A percentile compares a stretch with the other conserved stretches of the same genome.
Conservation (phyloP, 192 early-diverging fungal species). For the Helicostylum pulchrum region DNA sequence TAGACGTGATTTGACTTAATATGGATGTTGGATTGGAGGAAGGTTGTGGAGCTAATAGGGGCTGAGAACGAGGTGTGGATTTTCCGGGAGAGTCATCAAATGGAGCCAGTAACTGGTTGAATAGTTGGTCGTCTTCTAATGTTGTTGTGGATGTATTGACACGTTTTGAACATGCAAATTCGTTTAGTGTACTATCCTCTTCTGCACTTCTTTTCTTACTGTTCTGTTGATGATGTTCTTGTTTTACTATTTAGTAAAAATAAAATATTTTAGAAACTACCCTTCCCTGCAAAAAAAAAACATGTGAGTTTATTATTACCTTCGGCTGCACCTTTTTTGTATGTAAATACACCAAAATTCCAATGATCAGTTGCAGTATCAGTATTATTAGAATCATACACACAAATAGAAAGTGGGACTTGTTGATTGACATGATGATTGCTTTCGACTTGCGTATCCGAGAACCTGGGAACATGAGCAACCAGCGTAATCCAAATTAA, state of each 20-base stretch:
- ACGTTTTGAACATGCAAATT: not conserved
- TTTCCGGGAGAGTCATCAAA: conserved; percentile 8
- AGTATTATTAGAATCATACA: not conserved
- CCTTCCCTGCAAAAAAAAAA: no score
- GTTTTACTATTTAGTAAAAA: not conserved
- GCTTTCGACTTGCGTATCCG: conserved; percentile 8
- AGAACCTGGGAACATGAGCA: conserved; percentile 1
- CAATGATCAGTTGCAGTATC: conserved; percentile 13
- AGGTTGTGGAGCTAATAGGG: conserved; percentile 1
- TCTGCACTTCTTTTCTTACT: not conserved
- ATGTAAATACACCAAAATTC: conserved; percentile 15
- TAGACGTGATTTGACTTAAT: not conserved
- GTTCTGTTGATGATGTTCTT: not conserved
- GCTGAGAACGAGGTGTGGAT: not conserved
- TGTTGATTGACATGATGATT: not conserved
- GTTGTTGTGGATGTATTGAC: not conserved
- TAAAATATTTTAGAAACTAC: not conserved
- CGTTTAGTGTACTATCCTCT: no score
- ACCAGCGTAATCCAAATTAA: conserved; percentile 15
- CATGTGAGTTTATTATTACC: not conserved
- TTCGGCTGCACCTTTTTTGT: conserved; percentile 9
- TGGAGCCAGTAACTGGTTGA: conserved; percentile 10
- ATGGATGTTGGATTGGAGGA: conserved; percentile 5
- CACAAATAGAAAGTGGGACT: conserved; percentile 14
- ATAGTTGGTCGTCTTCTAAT: conserved; percentile 14